These are phyloP conservation scores for Aureobasidium sp. DNA, from an alignment of 2,329 filamentous ascomycete species.

Conservation along the genomic window DNA sequence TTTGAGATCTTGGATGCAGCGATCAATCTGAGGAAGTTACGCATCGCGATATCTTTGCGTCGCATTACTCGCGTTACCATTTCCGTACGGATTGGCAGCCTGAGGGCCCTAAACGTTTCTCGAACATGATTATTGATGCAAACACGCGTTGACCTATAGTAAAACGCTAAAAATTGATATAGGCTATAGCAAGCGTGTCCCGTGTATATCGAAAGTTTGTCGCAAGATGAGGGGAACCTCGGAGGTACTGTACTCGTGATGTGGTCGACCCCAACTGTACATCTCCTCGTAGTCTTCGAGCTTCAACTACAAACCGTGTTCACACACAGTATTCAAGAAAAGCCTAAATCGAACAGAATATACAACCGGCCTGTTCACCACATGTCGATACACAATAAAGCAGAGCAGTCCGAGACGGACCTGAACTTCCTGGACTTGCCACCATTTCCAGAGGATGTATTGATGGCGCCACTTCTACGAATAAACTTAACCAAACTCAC, in stretches of 20 bases:
- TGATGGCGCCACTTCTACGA: conserved; percentile 32
- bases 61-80: too few relatives aligned
- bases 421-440: conserved; percentile 28
- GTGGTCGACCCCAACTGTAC: not conserved
- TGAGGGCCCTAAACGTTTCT: too few relatives aligned
- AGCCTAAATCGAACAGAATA: too few relatives aligned
- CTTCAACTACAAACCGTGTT: not conserved
- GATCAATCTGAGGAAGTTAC: too few relatives aligned
- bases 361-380: not conserved
- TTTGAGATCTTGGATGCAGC: too few relatives aligned
- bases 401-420: not conserved
- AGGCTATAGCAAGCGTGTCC: not conserved
- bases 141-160: not conserved
- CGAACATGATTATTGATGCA: too few relatives aligned
- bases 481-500: conserved; percentile 31
- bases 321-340: not conserved
- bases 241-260: not conserved
- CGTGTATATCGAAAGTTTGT: not conserved
- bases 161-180: not conserved
- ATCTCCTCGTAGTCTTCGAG: not conserved
- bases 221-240: conserved; percentile 1
- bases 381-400: not conserved
- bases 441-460: conserved; percentile 33
- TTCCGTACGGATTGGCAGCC: too few relatives aligned
- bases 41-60: too few relatives aligned